These are phyloP conservation scores for Myrica gale DNA, from an alignment of 306 rosid species.

Conservation along the genomic window DNA sequence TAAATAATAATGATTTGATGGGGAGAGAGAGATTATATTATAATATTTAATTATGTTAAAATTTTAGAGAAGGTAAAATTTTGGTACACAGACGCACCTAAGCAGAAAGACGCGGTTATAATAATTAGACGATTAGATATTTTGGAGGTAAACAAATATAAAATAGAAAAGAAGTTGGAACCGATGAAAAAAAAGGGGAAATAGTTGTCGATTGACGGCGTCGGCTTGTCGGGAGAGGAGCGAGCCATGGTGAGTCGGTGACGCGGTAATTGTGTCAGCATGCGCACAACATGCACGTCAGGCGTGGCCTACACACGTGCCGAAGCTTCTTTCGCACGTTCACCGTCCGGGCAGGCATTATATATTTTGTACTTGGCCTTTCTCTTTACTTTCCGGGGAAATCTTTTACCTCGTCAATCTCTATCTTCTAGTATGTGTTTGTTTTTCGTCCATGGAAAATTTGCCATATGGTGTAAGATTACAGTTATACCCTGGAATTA, in stretches of 20 bases:
- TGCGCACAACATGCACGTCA: slow-evolving; percentile 14
- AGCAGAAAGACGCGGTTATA: neutral
- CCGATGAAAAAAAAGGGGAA: neutral
- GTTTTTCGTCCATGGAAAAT: neutral
- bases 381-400: neutral
- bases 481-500: neutral
- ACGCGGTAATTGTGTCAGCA: slow-evolving; percentile 31
- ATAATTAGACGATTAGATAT: too few species aligned
- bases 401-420: neutral
- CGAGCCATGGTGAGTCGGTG: slow-evolving; percentile 23
- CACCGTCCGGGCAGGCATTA: neutral
- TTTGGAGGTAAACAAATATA: too few species aligned
- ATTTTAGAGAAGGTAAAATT: too few species aligned
- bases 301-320: slow-evolving; percentile 42
- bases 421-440: neutral
- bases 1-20: too few species aligned
- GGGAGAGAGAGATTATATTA: too few species aligned
- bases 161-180: too few species aligned
- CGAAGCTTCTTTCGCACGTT: slow-evolving; percentile 33
- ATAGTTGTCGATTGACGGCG: slow-evolving; percentile 12
- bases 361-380: neutral
- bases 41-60: too few species aligned
- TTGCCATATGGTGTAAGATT: neutral
- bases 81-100: too few species aligned
- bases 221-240: slow-evolving; percentile 23